Conservation (phyloP, 176 grass and related monocot genomes). For the Alloteropsis semialata region DNA sequence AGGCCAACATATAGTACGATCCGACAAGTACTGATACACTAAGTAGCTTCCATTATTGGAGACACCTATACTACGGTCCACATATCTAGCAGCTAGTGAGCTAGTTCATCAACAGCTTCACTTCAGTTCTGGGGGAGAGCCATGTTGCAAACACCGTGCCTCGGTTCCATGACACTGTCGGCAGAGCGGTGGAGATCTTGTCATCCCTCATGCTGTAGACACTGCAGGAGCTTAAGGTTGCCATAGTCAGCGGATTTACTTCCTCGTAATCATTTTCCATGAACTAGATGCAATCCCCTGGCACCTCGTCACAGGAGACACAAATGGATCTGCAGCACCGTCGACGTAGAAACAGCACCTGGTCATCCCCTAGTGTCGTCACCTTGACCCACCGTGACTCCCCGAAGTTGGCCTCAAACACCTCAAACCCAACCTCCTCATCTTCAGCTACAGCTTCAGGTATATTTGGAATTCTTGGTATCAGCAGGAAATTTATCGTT, state of each 20-base stretch:
- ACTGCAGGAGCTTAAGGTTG: not conserved
- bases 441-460: not conserved
- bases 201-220: not conserved
- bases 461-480: not conserved
- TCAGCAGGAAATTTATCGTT: not conserved
- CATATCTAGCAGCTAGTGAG: not conserved
- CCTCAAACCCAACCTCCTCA: not conserved
- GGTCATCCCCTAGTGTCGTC: not conserved
- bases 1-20: not conserved
- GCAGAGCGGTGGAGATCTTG: not conserved
- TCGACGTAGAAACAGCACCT: not conserved
- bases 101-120: not conserved
- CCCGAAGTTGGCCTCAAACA: not conserved
- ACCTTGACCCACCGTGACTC: not conserved
- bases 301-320: not conserved
- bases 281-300: not conserved
- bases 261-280: not conserved
- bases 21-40: not conserved
- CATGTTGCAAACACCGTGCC: not conserved
- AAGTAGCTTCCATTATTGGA: no score
- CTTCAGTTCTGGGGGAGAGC: constrained; percentile 7
- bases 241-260: no score
- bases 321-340: not conserved
- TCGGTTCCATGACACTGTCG: not conserved
- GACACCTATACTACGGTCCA: not conserved